A percentile compares a stretch with the other conserved stretches of the same genome.
These are phyloP conservation scores for Ceratocystis huliohia DNA, from an alignment of 2,329 filamentous ascomycete species.

Conservation along the genomic window DNA sequence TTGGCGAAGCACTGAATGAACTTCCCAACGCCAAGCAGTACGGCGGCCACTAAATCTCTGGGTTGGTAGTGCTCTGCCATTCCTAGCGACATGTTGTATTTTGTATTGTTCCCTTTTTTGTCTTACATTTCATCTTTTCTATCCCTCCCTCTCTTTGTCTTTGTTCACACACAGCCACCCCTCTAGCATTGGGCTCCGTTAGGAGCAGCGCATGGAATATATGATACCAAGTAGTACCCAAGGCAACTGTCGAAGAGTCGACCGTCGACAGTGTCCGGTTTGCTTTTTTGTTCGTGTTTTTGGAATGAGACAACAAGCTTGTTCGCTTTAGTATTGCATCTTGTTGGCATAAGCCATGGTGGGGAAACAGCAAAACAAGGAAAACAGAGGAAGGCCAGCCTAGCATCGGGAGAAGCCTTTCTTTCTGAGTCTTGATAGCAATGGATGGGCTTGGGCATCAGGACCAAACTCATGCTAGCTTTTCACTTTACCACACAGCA, in stretches of 20 bases:
- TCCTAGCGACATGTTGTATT: constrained; percentile 7
- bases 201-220: constrained; percentile 11
- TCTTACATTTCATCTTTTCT: background rate
- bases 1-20: constrained; percentile 69
- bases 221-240: constrained; percentile 17
- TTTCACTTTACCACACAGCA: background rate
- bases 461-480: background rate
- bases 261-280: constrained; percentile 17
- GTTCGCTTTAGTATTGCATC: constrained; percentile 1
- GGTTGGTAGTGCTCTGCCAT: background rate
- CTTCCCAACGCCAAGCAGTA: constrained; percentile 48
- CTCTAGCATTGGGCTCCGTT: constrained; percentile 12
- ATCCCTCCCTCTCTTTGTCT: background rate
- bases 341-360: background rate
- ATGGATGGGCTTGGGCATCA: constrained; percentile 6
- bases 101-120: background rate
- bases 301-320: background rate
- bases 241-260: constrained; percentile 6
- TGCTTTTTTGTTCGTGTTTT: constrained; percentile 12
- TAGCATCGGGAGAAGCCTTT: background rate
- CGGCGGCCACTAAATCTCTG: constrained; percentile 27
- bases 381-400: background rate
- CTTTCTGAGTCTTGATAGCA: background rate
- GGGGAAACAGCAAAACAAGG: background rate
- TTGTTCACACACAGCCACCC: constrained; percentile 3